Evolutionary conservation across 2,329 filamentous ascomycete species (phyloP).

Genomic region (Ascochyta clinopodiicola): DNA sequence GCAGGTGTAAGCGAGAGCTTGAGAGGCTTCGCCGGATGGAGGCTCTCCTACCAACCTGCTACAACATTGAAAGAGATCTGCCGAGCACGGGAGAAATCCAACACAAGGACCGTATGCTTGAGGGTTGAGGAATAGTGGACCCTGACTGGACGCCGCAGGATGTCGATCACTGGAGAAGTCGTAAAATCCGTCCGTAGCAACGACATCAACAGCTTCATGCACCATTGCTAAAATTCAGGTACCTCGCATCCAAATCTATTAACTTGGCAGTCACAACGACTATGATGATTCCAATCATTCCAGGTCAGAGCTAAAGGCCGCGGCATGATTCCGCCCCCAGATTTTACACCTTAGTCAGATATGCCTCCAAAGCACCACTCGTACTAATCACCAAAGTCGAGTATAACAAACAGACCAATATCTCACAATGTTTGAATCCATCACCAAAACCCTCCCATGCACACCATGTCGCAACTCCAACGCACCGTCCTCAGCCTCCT

Average conservation of each 20-base stretch:
- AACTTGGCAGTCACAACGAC: neutral
- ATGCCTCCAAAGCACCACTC: neutral
- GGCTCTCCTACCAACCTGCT: neutral
- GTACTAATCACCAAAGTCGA: neutral
- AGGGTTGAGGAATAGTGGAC: neutral
- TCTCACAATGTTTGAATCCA: neutral
- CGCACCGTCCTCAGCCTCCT: slow-evolving; percentile 17
- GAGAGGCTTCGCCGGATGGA: neutral
- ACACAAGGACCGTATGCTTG: neutral
- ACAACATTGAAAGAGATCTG: neutral
- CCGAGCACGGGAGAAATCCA: neutral
- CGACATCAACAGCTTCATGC: neutral
- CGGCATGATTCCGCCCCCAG: slow-evolving; percentile 6
- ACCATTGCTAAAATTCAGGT: neutral
- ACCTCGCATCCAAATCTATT: neutral
- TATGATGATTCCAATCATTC: neutral
- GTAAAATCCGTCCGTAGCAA: too few species aligned
- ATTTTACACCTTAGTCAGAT: slow-evolving; percentile 8
- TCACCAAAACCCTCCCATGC: neutral
- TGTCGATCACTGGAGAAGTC: neutral
- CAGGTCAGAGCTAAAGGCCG: neutral
- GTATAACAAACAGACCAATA: neutral
- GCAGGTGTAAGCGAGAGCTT: slow-evolving; percentile 10
- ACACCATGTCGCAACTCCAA: slow-evolving; percentile 17
- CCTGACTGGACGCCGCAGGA: neutral